Percentiles rank a stretch among this genome's conserved stretches.
phyloP scores from a whole-genome alignment of 1,284 basidiomycete genomes.

The Jaminaea rosea region DNA sequence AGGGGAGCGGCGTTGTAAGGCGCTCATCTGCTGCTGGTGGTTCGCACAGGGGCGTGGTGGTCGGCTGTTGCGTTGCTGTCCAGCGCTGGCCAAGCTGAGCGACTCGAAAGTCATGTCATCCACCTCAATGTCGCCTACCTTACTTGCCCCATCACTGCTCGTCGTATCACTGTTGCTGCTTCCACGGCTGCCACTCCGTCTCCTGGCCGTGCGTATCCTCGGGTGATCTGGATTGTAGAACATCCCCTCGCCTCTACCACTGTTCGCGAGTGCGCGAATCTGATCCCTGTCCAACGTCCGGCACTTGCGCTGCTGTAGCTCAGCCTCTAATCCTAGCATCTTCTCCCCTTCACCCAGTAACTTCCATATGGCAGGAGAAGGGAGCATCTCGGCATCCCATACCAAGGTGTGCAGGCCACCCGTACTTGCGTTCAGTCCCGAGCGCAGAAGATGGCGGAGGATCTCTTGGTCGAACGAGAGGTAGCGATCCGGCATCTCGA shows the following conservation, averaged over 20 bases:
- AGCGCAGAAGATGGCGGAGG: background rate
- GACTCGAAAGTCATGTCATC: too few species aligned
- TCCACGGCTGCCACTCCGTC: background rate
- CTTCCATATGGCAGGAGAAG: background rate
- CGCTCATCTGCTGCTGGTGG: too few species aligned
- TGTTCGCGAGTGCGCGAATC: background rate
- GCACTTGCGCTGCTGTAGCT: conserved; percentile 1
- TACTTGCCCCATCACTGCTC: background rate
- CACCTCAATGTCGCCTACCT: background rate
- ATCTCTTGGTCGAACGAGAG: conserved; percentile 3
- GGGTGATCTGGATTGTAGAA: background rate
- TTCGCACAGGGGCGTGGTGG: too few species aligned
- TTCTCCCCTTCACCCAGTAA: background rate
- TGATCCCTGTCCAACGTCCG: conserved; percentile 1
- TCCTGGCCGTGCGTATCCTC: background rate
- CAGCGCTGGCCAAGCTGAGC: background rate
- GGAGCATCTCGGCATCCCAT: conserved; percentile 5
- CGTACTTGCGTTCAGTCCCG: conserved; percentile 1
- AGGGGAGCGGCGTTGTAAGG: background rate
- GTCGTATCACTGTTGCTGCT: background rate
- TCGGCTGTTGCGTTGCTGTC: background rate
- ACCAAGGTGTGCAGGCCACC: background rate
- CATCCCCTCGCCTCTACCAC: background rate
- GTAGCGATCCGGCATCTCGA: conserved; percentile 3
- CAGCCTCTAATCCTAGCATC: background rate